Conservation (phyloP, 169 alveolate species). For the Cryptosporidium felis region DNA sequence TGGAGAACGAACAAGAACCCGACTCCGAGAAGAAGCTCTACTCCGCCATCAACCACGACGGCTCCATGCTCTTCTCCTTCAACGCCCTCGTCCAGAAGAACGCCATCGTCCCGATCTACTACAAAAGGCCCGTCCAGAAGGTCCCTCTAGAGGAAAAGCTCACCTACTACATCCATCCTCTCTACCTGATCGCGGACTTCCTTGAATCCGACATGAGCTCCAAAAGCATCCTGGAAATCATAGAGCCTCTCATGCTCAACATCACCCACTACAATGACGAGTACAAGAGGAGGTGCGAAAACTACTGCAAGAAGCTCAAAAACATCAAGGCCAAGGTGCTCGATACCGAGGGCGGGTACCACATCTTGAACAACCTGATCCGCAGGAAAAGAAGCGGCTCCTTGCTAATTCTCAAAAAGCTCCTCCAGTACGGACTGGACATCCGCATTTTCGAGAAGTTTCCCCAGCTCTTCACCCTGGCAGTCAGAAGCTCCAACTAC, state of each 20-base stretch:
- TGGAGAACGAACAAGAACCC: constrained; percentile 3
- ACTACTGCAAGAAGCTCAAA: background rate
- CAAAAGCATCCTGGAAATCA: background rate
- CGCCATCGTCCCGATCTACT: constrained; percentile 24
- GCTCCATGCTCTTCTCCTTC: background rate
- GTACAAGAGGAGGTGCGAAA: background rate
- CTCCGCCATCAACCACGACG: background rate
- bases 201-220: constrained; percentile 50
- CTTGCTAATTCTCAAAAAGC: constrained; percentile 9
- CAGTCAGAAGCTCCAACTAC: constrained; percentile 39
- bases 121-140: constrained; percentile 15
- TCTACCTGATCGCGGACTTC: constrained; percentile 43
- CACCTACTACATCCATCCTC: constrained; percentile 50
- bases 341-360: background rate
- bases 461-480: constrained; percentile 48
- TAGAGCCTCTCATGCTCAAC: background rate
- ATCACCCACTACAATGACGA: background rate
- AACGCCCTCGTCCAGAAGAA: background rate
- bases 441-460: constrained; percentile 12
- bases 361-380: constrained; percentile 6
- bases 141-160: constrained; percentile 24
- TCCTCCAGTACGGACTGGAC: constrained; percentile 29
- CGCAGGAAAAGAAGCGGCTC: constrained; percentile 34
- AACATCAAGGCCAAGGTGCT: constrained; percentile 7
- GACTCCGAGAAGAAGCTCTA: background rate